Percentiles rank a stretch among this genome's conserved stretches.
These are phyloP conservation scores for Fusarium musae DNA, from an alignment of 2,329 filamentous ascomycete species.

Conservation along the genomic window DNA sequence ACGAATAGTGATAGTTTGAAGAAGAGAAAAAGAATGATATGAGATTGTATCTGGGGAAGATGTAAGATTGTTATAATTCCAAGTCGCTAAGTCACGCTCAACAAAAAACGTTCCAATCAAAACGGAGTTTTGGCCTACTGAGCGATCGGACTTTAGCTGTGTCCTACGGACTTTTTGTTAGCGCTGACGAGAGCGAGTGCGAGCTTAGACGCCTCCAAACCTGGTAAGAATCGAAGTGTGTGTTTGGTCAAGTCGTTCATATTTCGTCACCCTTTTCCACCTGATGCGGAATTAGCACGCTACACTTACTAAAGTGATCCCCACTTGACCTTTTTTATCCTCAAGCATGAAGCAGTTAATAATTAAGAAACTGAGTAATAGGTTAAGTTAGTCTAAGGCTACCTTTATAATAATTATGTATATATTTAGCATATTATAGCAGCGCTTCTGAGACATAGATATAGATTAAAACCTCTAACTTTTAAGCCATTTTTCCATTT, in stretches of 20 bases:
- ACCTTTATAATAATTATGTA: too few species aligned
- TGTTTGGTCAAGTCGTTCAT: accelerated
- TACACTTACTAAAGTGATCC: too few species aligned
- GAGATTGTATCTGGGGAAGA: accelerated
- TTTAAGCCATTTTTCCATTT: too few species aligned
- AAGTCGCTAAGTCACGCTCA: neutral
- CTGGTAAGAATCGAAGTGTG: accelerated
- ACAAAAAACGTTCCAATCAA: neutral
- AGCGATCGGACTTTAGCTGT: neutral
- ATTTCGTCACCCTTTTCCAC: accelerated
- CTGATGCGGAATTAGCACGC: accelerated
- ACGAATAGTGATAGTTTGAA: too few species aligned
- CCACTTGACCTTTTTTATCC: too few species aligned
- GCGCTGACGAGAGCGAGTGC: neutral
- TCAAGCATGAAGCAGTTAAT: too few species aligned
- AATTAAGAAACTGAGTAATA: too few species aligned
- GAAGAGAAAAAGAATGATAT: neutral
- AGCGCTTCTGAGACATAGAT: too few species aligned
- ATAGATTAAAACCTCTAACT: too few species aligned
- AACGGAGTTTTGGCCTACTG: neutral
- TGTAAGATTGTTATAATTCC: neutral
- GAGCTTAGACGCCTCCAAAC: neutral
- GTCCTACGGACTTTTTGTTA: neutral
- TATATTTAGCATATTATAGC: too few species aligned
- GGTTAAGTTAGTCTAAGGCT: too few species aligned